Base-by-base conservation (phyloP, 371 early-diverging fungal genomes). In the Cokeromyces recurvatus region DNA sequence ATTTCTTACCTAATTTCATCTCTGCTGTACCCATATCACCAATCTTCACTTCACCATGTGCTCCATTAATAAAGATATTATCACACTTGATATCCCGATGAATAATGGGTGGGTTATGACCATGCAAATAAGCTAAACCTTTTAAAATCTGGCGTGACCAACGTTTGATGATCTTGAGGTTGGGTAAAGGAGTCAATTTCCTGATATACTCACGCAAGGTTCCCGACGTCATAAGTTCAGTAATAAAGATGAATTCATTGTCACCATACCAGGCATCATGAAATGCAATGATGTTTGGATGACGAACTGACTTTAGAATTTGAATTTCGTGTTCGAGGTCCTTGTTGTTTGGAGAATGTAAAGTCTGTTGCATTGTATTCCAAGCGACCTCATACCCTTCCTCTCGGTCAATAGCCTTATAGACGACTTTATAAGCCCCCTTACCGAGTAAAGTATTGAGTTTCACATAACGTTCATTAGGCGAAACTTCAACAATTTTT, bases 371-470 rank as follows among this genome's bases (percentile, higher is more conserved):
- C 58, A 70, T 59, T 0, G 66, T 53, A 57, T 89, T 90, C 90
- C 91, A 91, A 22, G 92, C 92, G 5, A 91, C 88, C 64, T 90
- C 90, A 32, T 85, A 78, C 4, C 90, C 90, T 62, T 88, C 87
- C 48, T 88, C 86, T 17, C 79, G 72, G 54, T 91, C 90, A 51
- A 87, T 79, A 11, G 87, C 89, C 48, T 88, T 89, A 59, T 77
- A 88, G 3, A 91, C 92, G 22, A 84, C 79, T 53, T 91, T 91
- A 62, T 84, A 89, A 4, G 89, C 86, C 5, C 92, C 72, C 48
- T 71, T 70, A 36, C 71, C 75, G 15, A 74, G 53, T 7, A 74
- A 39, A 2, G 71, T 74, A 23, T 66, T 68, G 11, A 75, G 59
- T 21, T 63, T 55, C 1, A 71, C 56, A 47, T 65, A 74, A 2